A percentile compares a stretch with the other conserved stretches of the same genome.
These are phyloP conservation scores for Globisporangium cystogenes DNA, from an alignment of 352 stramenopile genomes.

Conservation along the genomic window DNA sequence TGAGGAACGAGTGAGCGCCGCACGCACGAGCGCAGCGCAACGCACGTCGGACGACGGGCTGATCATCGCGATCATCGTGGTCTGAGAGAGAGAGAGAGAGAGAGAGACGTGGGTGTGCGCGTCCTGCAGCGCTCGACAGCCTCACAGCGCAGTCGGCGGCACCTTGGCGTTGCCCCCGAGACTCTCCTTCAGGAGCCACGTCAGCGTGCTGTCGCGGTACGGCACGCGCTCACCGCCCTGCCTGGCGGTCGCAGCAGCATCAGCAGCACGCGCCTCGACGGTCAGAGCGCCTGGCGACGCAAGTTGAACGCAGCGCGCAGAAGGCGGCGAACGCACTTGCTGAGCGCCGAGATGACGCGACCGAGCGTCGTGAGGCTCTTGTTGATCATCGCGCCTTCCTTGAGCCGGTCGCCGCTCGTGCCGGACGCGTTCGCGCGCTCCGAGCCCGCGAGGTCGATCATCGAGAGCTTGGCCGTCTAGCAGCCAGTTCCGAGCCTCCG, in stretches of 20 bases:
- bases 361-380: conserved; percentile 88
- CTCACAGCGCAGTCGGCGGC: too few species aligned
- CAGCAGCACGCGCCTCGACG: neutral
- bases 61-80: conserved; percentile 86
- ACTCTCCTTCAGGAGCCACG: conserved; percentile 85
- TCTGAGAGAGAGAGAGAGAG: conserved; percentile 36
- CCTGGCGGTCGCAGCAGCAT: conserved; percentile 7
- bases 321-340: too few species aligned
- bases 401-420: conserved; percentile 83
- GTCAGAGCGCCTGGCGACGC: too few species aligned
- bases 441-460: conserved; percentile 83
- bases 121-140: neutral
- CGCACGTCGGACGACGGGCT: conserved; percentile 64
- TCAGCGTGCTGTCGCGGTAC: conserved; percentile 84
- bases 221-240: conserved; percentile 58
- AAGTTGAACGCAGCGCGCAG: too few species aligned
- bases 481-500: neutral
- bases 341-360: conserved; percentile 82
- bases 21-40: too few species aligned
- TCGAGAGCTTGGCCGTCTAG: conserved; percentile 80
- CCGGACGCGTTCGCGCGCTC: conserved; percentile 76
- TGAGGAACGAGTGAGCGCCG: too few species aligned
- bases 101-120: neutral
- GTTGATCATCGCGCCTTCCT: conserved; percentile 92
- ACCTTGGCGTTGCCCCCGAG: conserved; percentile 80